Base-by-base conservation (phyloP, 306 rosid species). In the Acacia melanoxylon region DNA sequence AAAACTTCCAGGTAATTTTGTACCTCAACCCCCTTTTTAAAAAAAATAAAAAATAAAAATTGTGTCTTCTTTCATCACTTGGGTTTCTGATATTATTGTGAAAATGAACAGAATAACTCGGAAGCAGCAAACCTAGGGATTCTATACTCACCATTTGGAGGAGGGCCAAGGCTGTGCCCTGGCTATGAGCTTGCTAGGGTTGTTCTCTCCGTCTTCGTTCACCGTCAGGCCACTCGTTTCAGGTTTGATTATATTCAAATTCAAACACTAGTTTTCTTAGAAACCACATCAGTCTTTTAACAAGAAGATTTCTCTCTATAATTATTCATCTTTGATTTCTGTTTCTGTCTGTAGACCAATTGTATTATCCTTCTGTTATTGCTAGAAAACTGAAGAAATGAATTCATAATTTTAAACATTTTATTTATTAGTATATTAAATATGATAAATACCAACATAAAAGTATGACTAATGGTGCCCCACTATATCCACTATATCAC, bases 141-240 rank as follows among this genome's bases (percentile, higher is more conserved):
- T 80, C 88, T 90, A 59, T 95, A 89, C 72, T 93, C 95, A 19
- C 99, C 99, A 0, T 95, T 95, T 49, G 99, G 99, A 63, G 99
- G 99, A 62, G 99, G 99, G 45, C 90, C 99, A 1, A 44, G 98
- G 81, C 69, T 92, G 14, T 95, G 99, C 87, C 99, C 99, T 2
- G 99, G 99, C 70, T 89, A 84, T 42, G 99, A 95, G 83, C 99
- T 95, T 68, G 97, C 97, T 10, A 89, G 99, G 83, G 99, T 93
- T 6, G 93, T 90, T 20, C 95, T 95, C 82, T 93, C 98, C 0
- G 94, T 93, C 59, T 95, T 95, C 82, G 97, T 95, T 84, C 99
- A 95, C 51, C 98, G 90, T 78, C 45, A 92, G 2, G 87, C 92
- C 73, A 95, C 99, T 20, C 83, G 91, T 20, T 90, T 89, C 86